A percentile compares a stretch with the other conserved stretches of the same genome.
Evolutionary conservation across 495 filamentous ascomycete species (phyloP).

Genomic region (Talaromyces stipitatus): DNA sequence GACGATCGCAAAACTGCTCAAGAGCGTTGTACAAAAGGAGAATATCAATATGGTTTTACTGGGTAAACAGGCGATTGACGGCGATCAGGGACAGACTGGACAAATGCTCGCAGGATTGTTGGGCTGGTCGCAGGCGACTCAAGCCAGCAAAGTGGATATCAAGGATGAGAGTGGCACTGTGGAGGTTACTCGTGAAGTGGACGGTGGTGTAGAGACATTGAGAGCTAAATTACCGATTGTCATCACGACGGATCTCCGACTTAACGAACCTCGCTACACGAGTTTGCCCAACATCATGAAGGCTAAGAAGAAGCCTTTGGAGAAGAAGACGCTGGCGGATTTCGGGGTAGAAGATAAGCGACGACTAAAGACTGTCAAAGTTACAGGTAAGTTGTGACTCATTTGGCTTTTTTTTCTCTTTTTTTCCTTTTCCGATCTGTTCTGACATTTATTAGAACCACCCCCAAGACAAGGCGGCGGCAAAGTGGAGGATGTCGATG

Average conservation of each 20-base stretch:
- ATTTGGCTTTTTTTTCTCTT: not conserved
- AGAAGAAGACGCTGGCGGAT: slow-evolving; percentile 81
- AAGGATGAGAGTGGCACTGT: slow-evolving; percentile 47
- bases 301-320: slow-evolving; percentile 98
- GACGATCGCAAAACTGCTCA: slow-evolving; percentile 80
- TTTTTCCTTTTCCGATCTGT: slow-evolving; percentile 1
- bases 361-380: slow-evolving; percentile 81
- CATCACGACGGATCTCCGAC: slow-evolving; percentile 86
- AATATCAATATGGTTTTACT: slow-evolving; percentile 85
- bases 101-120: slow-evolving; percentile 95
- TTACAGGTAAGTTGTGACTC: slow-evolving; percentile 59
- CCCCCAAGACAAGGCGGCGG: slow-evolving; percentile 83
- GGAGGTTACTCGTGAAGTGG: slow-evolving; percentile 82
- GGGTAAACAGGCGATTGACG: slow-evolving; percentile 97
- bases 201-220: slow-evolving; percentile 90
- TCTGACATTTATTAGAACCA: slow-evolving; percentile 57
- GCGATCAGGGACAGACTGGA: slow-evolving; percentile 91
- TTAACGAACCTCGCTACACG: slow-evolving; percentile 94
- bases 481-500: slow-evolving; percentile 95
- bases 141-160: slow-evolving; percentile 76
- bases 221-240: slow-evolving; percentile 77
- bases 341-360: slow-evolving; percentile 65
- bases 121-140: slow-evolving; percentile 89
- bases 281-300: slow-evolving; percentile 99
- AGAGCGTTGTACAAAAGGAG: slow-evolving; percentile 68